Conservation (phyloP, 179 eudicot genomes). For the Carnegiea gigantea region DNA sequence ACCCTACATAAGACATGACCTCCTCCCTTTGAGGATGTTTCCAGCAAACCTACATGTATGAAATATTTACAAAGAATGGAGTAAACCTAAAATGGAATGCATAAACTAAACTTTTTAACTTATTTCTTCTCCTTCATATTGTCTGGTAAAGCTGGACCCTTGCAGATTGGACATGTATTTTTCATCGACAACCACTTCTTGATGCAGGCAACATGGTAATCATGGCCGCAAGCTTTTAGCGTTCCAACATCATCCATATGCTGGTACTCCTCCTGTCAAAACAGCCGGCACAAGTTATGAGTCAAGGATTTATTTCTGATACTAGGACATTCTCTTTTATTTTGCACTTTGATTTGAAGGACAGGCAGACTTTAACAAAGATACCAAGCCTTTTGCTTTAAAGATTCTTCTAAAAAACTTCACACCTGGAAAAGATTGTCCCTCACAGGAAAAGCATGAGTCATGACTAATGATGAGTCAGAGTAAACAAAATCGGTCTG, state of each 20-base stretch:
- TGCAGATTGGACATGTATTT: slow-evolving; percentile 85
- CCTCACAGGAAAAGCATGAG: too few species aligned
- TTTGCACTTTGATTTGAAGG: too few species aligned
- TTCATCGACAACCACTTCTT: slow-evolving; percentile 81
- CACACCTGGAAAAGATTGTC: too few species aligned
- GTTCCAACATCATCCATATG: slow-evolving; percentile 76
- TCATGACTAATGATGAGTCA: too few species aligned
- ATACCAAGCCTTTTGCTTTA: too few species aligned
- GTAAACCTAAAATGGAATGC: slow-evolving; percentile 3
- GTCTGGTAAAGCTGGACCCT: slow-evolving; percentile 58
- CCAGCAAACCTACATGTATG: neutral
- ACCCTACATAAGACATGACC: slow-evolving; percentile 18
- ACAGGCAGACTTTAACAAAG: too few species aligned
- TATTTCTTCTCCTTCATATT: slow-evolving; percentile 28
- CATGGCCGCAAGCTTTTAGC: slow-evolving; percentile 61
- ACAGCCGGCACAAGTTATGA: neutral
- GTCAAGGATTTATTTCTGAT: neutral
- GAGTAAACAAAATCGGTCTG: too few species aligned
- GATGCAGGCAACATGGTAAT: slow-evolving; percentile 76
- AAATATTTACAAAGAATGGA: slow-evolving; percentile 40
- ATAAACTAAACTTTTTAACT: slow-evolving; percentile 9
- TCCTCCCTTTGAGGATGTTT: slow-evolving; percentile 26
- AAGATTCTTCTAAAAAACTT: too few species aligned
- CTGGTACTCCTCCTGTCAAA: slow-evolving; percentile 69
- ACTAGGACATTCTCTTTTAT: neutral